These are phyloP conservation scores for Penicillium sp. DNA, from an alignment of 2,329 filamentous ascomycete genomes.

Conservation along the genomic window DNA sequence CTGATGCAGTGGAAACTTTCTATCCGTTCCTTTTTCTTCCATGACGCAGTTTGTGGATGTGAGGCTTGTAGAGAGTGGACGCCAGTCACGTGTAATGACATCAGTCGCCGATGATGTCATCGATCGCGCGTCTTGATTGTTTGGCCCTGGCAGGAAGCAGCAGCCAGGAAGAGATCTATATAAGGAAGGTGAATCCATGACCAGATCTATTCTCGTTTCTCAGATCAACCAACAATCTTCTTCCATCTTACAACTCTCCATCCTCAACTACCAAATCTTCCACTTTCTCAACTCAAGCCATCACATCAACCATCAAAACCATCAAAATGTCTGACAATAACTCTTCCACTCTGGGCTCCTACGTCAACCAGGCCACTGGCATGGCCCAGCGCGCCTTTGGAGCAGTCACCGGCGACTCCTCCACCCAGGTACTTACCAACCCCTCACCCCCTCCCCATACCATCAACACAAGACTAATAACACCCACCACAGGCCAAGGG, in stretches of 20 bases:
- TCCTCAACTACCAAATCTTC: slow-evolving; percentile 8
- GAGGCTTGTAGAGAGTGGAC: not conserved
- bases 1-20: slow-evolving; percentile 15
- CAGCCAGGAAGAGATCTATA: slow-evolving; percentile 12
- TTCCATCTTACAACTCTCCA: slow-evolving; percentile 3
- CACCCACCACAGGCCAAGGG: slow-evolving; percentile 65
- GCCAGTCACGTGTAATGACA: slow-evolving; percentile 31
- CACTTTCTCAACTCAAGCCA: not conserved
- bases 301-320: slow-evolving; percentile 13
- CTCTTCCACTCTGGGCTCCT: slow-evolving; percentile 79
- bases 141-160: not conserved
- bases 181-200: not conserved
- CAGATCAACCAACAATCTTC: slow-evolving; percentile 1
- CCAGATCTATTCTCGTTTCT: not conserved
- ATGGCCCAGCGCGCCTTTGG: slow-evolving; percentile 75
- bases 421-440: slow-evolving; percentile 62
- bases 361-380: slow-evolving; percentile 74
- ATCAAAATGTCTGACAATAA: slow-evolving; percentile 39
- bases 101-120: slow-evolving; percentile 31
- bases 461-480: slow-evolving; percentile 39
- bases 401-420: slow-evolving; percentile 72
- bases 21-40: slow-evolving; percentile 6
- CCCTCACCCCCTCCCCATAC: not conserved
- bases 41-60: slow-evolving; percentile 21
- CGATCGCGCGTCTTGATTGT: slow-evolving; percentile 12